These are phyloP conservation scores for Baorangia bicolor DNA, from an alignment of 768 basidiomycete species.

Conservation along the genomic window DNA sequence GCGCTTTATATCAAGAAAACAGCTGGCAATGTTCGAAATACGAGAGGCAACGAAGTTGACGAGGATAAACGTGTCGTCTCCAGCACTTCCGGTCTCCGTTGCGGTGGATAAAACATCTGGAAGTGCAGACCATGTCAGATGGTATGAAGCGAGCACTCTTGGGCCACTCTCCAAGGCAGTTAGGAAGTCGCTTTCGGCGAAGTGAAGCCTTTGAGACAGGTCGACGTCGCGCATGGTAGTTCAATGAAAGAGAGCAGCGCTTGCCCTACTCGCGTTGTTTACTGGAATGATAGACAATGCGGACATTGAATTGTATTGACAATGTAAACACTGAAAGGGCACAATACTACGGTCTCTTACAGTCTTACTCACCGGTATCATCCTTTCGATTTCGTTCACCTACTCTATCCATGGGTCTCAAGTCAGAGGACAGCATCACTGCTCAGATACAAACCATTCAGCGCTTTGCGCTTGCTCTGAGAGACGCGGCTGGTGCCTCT, in stretches of 20 bases:
- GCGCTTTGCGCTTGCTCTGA: neutral
- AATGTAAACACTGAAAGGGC: neutral
- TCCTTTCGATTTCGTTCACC: neutral
- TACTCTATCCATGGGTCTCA: neutral
- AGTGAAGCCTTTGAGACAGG: neutral
- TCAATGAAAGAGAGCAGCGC: too few relatives aligned
- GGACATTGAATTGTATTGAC: constrained; percentile 8
- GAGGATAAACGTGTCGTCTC: neutral
- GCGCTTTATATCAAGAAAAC: constrained; percentile 1
- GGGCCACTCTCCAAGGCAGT: neutral
- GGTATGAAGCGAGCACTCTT: neutral
- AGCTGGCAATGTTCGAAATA: constrained; percentile 1
- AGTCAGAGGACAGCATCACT: neutral
- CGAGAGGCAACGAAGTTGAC: neutral
- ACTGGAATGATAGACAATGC: constrained; percentile 15
- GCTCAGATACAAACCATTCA: neutral
- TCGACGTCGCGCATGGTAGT: constrained; percentile 2
- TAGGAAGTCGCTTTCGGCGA: neutral
- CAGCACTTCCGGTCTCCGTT: neutral
- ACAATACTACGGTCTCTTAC: too few relatives aligned
- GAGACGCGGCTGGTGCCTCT: neutral
- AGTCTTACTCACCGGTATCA: neutral
- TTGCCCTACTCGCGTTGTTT: too few relatives aligned
- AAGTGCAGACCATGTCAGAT: neutral
- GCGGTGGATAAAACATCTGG: neutral